A percentile compares a stretch with the other conserved stretches of the same genome.
Conservation (phyloP, 345 rosid species). For the Xanthoceras sorbifolium region DNA sequence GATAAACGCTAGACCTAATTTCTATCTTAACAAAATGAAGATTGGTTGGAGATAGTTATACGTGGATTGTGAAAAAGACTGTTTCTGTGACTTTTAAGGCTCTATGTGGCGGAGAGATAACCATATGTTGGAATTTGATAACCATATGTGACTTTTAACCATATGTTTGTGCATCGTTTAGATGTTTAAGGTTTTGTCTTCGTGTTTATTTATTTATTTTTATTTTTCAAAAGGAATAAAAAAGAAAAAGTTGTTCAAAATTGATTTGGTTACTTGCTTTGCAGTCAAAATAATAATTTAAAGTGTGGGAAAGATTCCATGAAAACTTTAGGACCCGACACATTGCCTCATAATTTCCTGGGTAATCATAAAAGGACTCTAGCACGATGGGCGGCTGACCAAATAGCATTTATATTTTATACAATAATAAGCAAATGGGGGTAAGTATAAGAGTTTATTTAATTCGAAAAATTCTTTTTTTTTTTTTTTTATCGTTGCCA, state of each 20-base stretch:
- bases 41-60: too few species aligned
- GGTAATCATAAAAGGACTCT: background rate
- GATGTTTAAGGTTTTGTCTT: background rate
- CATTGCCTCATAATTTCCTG: background rate
- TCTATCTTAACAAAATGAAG: too few species aligned
- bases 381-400: background rate
- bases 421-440: background rate
- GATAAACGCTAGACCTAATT: too few species aligned
- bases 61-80: too few species aligned
- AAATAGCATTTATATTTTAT: background rate
- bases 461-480: too few species aligned
- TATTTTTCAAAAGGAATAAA: background rate
- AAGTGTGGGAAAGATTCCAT: background rate
- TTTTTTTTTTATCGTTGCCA: too few species aligned
- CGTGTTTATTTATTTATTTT: too few species aligned
- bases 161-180: background rate
- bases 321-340: background rate
- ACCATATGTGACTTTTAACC: too few species aligned
- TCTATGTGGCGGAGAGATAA: background rate
- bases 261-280: slow-evolving; percentile 4
- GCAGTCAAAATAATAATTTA: background rate
- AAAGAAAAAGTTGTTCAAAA: background rate
- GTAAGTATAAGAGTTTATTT: too few species aligned
- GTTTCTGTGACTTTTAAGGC: too few species aligned
- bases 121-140: background rate